Conservation (phyloP, 1,284 basidiomycete genomes). For the Microbotryum lychnidis-dioicae region DNA sequence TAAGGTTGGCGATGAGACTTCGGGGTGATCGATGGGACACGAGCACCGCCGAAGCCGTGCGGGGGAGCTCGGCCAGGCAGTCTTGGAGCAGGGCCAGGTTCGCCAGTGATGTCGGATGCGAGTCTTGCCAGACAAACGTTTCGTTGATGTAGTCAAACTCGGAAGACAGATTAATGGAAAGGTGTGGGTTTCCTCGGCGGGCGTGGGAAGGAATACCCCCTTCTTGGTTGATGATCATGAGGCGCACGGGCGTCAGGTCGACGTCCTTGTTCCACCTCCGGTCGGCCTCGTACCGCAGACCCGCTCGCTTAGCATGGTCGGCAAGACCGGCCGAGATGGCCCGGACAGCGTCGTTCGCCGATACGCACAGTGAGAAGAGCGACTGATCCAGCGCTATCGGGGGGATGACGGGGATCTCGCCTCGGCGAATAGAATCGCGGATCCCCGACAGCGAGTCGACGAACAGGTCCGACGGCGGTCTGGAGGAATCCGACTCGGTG, state of each 20-base stretch:
- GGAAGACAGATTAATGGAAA: conserved; percentile 86
- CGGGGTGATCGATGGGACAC: conserved; percentile 95
- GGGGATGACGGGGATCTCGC: conserved; percentile 94
- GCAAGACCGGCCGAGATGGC: conserved; percentile 84
- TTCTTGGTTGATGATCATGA: conserved; percentile 96
- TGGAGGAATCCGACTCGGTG: conserved; percentile 9
- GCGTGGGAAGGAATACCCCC: conserved; percentile 98
- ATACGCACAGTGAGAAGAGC: conserved; percentile 74
- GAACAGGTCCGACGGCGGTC: conserved; percentile 23
- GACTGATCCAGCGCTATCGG: conserved; percentile 88
- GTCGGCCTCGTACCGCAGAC: conserved; percentile 29
- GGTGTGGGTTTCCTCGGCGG: conserved; percentile 84
- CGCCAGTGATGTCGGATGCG: conserved; percentile 76
- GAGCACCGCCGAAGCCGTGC: conserved; percentile 84
- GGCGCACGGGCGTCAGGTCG: conserved; percentile 59
- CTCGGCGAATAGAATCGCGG: conserved; percentile 75
- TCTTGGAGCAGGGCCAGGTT: conserved; percentile 81
- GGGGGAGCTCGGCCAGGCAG: conserved; percentile 88
- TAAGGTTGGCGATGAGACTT: conserved; percentile 90
- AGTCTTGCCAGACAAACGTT: conserved; percentile 77
- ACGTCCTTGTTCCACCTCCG: conserved; percentile 32
- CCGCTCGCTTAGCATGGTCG: conserved; percentile 31
- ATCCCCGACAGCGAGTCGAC: conserved; percentile 47
- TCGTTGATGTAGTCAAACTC: conserved; percentile 79
- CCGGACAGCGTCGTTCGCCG: conserved; percentile 82